Conservation (phyloP, 176 grass and related monocot species). For the Elymus sibiricus region DNA sequence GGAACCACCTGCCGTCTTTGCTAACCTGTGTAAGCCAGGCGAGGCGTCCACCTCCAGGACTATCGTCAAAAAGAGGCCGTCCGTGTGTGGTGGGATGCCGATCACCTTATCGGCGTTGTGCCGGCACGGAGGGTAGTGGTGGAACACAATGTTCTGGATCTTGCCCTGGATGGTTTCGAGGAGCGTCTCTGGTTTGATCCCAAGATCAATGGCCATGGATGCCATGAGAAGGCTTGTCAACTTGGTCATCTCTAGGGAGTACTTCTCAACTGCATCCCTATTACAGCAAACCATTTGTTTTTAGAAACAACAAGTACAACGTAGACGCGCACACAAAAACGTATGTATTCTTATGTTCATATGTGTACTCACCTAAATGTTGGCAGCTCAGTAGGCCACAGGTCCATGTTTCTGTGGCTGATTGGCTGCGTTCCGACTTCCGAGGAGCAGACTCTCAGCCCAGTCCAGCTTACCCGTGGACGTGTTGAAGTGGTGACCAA, state of each 20-base stretch:
- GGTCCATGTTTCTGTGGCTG: neutral
- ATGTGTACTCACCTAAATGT: neutral
- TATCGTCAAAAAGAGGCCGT: neutral
- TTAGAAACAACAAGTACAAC: neutral
- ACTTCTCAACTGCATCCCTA: neutral
- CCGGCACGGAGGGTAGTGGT: conserved; percentile 12
- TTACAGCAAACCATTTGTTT: neutral
- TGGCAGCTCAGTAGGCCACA: neutral
- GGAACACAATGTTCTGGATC: neutral
- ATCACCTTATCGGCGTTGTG: conserved; percentile 17
- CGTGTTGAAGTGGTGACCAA: neutral
- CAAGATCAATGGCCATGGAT: neutral
- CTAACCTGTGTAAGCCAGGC: conserved; percentile 18
- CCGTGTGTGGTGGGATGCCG: conserved; percentile 8
- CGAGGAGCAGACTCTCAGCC: neutral
- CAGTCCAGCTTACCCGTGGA: neutral
- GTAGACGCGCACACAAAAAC: neutral
- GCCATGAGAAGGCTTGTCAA: neutral
- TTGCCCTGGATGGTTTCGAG: neutral
- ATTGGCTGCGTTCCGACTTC: neutral
- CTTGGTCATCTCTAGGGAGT: neutral
- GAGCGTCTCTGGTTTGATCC: neutral
- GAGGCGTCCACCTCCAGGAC: neutral
- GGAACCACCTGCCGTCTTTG: conserved; percentile 17
- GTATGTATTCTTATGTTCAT: too few relatives aligned